A percentile compares a stretch with the other conserved stretches of the same genome.
phyloP scores from a whole-genome alignment of 164 flowering plant genomes.

The Stephania yunnanensis region DNA sequence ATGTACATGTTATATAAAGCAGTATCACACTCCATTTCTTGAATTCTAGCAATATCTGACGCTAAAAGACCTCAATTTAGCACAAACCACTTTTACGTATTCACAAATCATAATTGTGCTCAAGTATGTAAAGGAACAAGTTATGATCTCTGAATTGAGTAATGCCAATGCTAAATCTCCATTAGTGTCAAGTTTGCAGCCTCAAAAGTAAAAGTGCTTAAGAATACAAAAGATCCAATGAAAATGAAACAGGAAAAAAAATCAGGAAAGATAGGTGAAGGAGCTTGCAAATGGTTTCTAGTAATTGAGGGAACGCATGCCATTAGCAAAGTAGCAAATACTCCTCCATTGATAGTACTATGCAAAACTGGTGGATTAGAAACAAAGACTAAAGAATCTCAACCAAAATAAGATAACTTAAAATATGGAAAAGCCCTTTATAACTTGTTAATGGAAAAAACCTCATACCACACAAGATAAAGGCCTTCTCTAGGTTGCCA shows the following conservation, averaged over 20 bases:
- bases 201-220: not conserved
- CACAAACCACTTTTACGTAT: not conserved
- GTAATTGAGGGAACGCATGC: not conserved
- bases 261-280: not conserved
- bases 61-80: not conserved
- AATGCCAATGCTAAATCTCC: not conserved
- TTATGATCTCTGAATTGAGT: not conserved
- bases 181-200: not conserved
- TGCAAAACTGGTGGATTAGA: not conserved
- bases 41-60: not conserved
- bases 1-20: too few species aligned
- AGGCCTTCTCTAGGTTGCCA: too few species aligned
- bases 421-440: too few species aligned
- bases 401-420: too few species aligned
- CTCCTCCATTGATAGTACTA: not conserved
- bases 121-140: not conserved
- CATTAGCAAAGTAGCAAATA: not conserved
- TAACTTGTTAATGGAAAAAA: too few species aligned
- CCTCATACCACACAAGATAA: too few species aligned
- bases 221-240: not conserved
- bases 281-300: not conserved
- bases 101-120: not conserved
- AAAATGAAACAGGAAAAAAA: not conserved
- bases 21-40: too few species aligned
- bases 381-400: too few species aligned